Conservation (phyloP, 2,329 filamentous ascomycete species). For the Fusarium austroafricanum region DNA sequence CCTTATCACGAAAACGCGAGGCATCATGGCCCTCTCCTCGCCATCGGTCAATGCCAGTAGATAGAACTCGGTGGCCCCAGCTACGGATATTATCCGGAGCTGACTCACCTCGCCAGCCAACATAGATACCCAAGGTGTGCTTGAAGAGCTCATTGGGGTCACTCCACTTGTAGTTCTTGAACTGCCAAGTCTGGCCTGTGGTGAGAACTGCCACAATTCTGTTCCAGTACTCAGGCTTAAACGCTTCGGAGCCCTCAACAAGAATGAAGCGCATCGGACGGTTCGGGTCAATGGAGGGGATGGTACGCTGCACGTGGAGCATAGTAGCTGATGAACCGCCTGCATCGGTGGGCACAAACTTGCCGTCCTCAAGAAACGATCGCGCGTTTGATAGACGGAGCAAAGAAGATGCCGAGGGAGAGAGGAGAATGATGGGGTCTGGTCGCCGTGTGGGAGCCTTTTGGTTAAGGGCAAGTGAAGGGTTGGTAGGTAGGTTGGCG, state of each 20-base stretch:
- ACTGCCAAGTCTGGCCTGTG: slow-evolving; percentile 97
- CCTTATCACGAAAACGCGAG: slow-evolving; percentile 84
- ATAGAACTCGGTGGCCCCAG: slow-evolving; percentile 88
- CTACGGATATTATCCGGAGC: slow-evolving; percentile 80
- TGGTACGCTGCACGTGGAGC: slow-evolving; percentile 82
- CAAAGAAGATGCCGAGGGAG: slow-evolving; percentile 92
- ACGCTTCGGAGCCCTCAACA: slow-evolving; percentile 91
- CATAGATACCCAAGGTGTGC: slow-evolving; percentile 86
- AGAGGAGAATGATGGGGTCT: slow-evolving; percentile 95
- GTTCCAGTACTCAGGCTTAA: slow-evolving; percentile 98
- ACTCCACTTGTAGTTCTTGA: slow-evolving; percentile 98
- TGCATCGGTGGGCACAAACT: slow-evolving; percentile 81
- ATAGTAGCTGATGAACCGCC: slow-evolving; percentile 78
- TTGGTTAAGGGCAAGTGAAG: slow-evolving; percentile 65
- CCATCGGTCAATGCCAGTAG: slow-evolving; percentile 87
- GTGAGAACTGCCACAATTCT: slow-evolving; percentile 97
- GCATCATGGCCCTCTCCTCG: slow-evolving; percentile 66
- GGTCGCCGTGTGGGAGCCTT: slow-evolving; percentile 64
- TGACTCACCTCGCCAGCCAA: slow-evolving; percentile 90
- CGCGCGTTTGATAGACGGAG: slow-evolving; percentile 97
- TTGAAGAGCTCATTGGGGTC: slow-evolving; percentile 89
- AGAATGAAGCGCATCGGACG: slow-evolving; percentile 92
- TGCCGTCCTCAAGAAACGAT: slow-evolving; percentile 87
- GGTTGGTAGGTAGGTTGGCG: slow-evolving; percentile 55
- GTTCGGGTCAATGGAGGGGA: slow-evolving; percentile 76